Evolutionary conservation across 306 rosid species (phyloP).

Genomic region (Herpetospermum pedunculosum): DNA sequence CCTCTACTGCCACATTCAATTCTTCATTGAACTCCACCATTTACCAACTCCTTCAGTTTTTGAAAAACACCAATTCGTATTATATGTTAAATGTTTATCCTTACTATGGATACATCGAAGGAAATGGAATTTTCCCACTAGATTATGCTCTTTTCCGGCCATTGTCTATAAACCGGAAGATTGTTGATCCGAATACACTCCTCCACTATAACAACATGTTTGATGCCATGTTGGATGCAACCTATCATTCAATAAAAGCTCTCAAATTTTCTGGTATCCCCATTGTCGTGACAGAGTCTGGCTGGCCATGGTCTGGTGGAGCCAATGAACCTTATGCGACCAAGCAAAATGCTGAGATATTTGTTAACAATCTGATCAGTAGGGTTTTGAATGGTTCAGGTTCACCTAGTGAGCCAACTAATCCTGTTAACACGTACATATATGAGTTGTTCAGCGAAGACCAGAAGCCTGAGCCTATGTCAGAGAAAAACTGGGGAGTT

Average conservation of each 20-base stretch:
- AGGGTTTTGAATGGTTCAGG: conserved; percentile 75
- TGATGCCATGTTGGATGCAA: conserved; percentile 89
- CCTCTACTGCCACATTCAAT: conserved; percentile 64
- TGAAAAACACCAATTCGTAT: conserved; percentile 47
- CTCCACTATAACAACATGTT: conserved; percentile 74
- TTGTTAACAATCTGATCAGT: conserved; percentile 42
- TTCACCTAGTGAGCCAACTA: conserved; percentile 60
- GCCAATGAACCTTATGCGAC: conserved; percentile 60
- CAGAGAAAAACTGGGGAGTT: conserved; percentile 61
- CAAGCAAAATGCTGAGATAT: conserved; percentile 53
- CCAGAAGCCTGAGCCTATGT: conserved; percentile 63
- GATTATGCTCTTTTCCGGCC: conserved; percentile 75
- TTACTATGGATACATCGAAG: conserved; percentile 43
- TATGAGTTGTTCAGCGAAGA: conserved; percentile 90
- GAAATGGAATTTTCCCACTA: conserved; percentile 57
- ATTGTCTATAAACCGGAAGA: conserved; percentile 75
- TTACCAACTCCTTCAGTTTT: conserved; percentile 46
- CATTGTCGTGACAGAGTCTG: conserved; percentile 65
- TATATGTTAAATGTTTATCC: conserved; percentile 58
- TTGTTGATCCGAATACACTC: conserved; percentile 83
- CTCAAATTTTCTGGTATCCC: conserved; percentile 56
- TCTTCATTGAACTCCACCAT: conserved; percentile 31
- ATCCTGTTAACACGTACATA: conserved; percentile 60
- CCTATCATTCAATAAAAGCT: conserved; percentile 62
- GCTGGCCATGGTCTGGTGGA: conserved; percentile 87